Evolutionary conservation across 2,329 filamentous ascomycete genomes (phyloP).

Genomic region (Penicillium janthinellum): DNA sequence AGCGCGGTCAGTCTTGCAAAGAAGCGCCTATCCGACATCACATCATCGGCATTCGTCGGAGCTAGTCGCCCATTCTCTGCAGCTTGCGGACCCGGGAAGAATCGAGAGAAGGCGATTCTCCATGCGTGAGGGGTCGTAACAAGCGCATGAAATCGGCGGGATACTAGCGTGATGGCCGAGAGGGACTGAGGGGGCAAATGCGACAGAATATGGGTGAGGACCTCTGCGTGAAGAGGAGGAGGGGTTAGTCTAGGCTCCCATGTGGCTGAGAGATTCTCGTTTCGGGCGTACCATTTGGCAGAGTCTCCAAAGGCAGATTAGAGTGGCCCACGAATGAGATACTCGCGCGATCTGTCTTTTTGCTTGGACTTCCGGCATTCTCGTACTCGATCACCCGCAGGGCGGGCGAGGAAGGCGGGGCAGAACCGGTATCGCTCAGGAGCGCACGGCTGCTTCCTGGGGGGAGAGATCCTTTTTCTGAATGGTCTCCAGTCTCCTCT

Average conservation of each 20-base stretch:
- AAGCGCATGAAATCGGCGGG: slow-evolving; percentile 79
- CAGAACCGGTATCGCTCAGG: slow-evolving; percentile 30
- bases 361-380: slow-evolving; percentile 44
- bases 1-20: slow-evolving; percentile 81
- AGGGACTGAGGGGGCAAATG: slow-evolving; percentile 86
- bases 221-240: slow-evolving; percentile 60
- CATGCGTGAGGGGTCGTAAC: slow-evolving; percentile 92
- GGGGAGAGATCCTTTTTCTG: slow-evolving; percentile 25
- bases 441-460: slow-evolving; percentile 24
- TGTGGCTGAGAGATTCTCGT: slow-evolving; percentile 7
- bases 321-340: slow-evolving; percentile 49
- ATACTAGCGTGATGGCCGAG: slow-evolving; percentile 79
- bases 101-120: slow-evolving; percentile 88
- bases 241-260: slow-evolving; percentile 11
- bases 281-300: slow-evolving; percentile 74
- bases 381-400: slow-evolving; percentile 61
- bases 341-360: slow-evolving; percentile 49
- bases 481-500: slow-evolving; percentile 42
- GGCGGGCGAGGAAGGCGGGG: slow-evolving; percentile 46
- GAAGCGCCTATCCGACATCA: slow-evolving; percentile 72
- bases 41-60: slow-evolving; percentile 54
- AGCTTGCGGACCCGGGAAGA: slow-evolving; percentile 76
- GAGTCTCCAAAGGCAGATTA: slow-evolving; percentile 55
- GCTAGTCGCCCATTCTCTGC: slow-evolving; percentile 48
- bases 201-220: slow-evolving; percentile 87